Percentiles rank a stretch among this genome's conserved stretches.
phyloP scores from a whole-genome alignment of 2,329 filamentous ascomycete genomes.

The Hypoxylon sp. region DNA sequence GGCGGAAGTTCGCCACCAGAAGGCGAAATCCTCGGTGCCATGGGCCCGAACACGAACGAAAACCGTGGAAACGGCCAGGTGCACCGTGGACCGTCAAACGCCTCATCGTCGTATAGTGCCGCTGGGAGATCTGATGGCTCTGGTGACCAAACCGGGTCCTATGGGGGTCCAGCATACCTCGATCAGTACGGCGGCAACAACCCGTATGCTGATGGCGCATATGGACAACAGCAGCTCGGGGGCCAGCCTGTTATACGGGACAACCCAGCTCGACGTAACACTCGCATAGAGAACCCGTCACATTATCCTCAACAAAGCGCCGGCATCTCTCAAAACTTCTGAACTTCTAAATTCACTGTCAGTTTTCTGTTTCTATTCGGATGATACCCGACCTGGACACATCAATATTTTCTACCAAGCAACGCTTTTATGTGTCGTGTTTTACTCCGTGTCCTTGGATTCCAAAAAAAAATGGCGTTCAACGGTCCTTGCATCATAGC shows the following conservation, averaged over 20 bases:
- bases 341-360: slow-evolving; percentile 71
- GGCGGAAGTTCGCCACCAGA: slow-evolving; percentile 71
- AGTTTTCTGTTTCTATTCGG: slow-evolving; percentile 37
- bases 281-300: slow-evolving; percentile 90
- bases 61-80: slow-evolving; percentile 78
- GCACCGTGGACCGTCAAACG: slow-evolving; percentile 91
- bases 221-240: slow-evolving; percentile 57
- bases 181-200: slow-evolving; percentile 72
- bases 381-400: slow-evolving; percentile 46
- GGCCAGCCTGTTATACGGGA: slow-evolving; percentile 90
- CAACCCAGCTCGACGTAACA: slow-evolving; percentile 92
- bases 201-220: slow-evolving; percentile 67
- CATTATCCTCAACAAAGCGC: slow-evolving; percentile 94
- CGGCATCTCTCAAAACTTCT: slow-evolving; percentile 96
- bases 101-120: slow-evolving; percentile 94
- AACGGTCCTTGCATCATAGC: slow-evolving; percentile 38
- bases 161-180: slow-evolving; percentile 68
- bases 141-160: slow-evolving; percentile 66
- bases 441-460: slow-evolving; percentile 34
- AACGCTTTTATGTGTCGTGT: slow-evolving; percentile 34
- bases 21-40: slow-evolving; percentile 85
- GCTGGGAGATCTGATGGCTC: slow-evolving; percentile 81
- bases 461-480: slow-evolving; percentile 40
- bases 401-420: slow-evolving; percentile 25
- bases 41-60: slow-evolving; percentile 79